Evolutionary conservation across 2,329 filamentous ascomycete species (phyloP).

Genomic region (Nemania abortiva): DNA sequence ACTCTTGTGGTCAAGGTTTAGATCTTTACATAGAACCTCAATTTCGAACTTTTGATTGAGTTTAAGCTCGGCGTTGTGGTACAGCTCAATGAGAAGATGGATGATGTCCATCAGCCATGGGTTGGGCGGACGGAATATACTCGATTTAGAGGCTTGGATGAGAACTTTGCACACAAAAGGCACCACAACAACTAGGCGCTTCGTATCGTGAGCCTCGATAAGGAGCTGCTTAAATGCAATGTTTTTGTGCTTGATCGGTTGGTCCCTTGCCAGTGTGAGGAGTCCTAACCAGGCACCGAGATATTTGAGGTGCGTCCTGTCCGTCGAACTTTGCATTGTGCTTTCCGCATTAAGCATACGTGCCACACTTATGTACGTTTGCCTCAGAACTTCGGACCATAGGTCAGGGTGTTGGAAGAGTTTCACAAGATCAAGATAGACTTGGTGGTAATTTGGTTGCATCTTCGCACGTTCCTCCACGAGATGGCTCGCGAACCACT

Average conservation of each 20-base stretch:
- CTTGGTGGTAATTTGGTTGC: slow-evolving; percentile 94
- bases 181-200: slow-evolving; percentile 90
- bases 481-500: slow-evolving; percentile 96
- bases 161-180: slow-evolving; percentile 98
- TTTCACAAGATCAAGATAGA: slow-evolving; percentile 90
- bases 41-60: slow-evolving; percentile 99
- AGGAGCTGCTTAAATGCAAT: slow-evolving; percentile 97
- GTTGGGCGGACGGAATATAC: slow-evolving; percentile 93
- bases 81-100: slow-evolving; percentile 89
- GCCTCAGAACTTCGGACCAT: slow-evolving; percentile 89
- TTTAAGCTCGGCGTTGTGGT: slow-evolving; percentile 92
- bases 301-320: slow-evolving; percentile 91
- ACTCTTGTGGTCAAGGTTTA: slow-evolving; percentile 90
- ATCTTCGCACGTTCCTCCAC: slow-evolving; percentile 97
- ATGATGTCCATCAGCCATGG: slow-evolving; percentile 99
- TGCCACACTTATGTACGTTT: slow-evolving; percentile 89
- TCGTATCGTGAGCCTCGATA: slow-evolving; percentile 92
- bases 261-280: slow-evolving; percentile 90
- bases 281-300: slow-evolving; percentile 94
- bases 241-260: slow-evolving; percentile 95
- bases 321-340: slow-evolving; percentile 84
- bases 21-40: slow-evolving; percentile 93
- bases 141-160: slow-evolving; percentile 84
- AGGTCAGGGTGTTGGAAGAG: slow-evolving; percentile 82
- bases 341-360: slow-evolving; percentile 91